These are phyloP conservation scores for Chlamydomonas urium DNA, from an alignment of 139 green algal genomes.

Conservation along the genomic window DNA sequence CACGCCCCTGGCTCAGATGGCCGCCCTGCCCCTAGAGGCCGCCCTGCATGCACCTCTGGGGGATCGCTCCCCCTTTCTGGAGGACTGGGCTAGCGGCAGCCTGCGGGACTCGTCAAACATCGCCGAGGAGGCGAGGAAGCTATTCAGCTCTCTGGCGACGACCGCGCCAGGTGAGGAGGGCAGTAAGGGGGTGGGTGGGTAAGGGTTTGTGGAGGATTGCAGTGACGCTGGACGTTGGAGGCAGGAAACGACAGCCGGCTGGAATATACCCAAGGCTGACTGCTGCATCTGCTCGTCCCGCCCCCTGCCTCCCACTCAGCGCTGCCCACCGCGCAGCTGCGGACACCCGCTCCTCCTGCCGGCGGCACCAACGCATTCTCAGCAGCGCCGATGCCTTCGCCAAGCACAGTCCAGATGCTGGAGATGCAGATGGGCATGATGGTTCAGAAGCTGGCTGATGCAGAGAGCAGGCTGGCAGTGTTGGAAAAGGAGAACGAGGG, in stretches of 20 bases:
- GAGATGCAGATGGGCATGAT: slow-evolving; percentile 17
- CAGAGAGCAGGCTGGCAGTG: background rate
- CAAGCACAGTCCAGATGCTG: slow-evolving; percentile 12
- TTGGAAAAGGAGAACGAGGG: slow-evolving; percentile 8
- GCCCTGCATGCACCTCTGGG: background rate
- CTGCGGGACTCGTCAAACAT: slow-evolving; percentile 4
- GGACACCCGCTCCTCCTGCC: too few relatives aligned
- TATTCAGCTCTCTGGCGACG: slow-evolving; percentile 9
- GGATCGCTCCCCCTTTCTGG: slow-evolving; percentile 6
- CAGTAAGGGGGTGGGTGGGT: too few relatives aligned
- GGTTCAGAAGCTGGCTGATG: slow-evolving; percentile 13
- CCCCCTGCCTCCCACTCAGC: too few relatives aligned
- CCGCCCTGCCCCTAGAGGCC: slow-evolving; percentile 1
- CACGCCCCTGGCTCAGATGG: slow-evolving; percentile 8
- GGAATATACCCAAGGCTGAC: too few relatives aligned
- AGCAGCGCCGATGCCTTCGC: slow-evolving; percentile 1
- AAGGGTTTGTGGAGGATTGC: too few relatives aligned
- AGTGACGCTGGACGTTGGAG: too few relatives aligned
- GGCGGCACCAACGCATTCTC: too few relatives aligned
- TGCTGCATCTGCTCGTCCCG: too few relatives aligned
- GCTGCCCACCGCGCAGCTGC: too few relatives aligned
- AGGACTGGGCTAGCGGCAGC: slow-evolving; percentile 7
- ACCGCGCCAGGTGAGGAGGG: too few relatives aligned
- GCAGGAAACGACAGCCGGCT: too few relatives aligned
- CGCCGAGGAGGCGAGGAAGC: slow-evolving; percentile 12